Evolutionary conservation across 129 eudicot genomes (phyloP).

Genomic region (Tanacetum coccineum): DNA sequence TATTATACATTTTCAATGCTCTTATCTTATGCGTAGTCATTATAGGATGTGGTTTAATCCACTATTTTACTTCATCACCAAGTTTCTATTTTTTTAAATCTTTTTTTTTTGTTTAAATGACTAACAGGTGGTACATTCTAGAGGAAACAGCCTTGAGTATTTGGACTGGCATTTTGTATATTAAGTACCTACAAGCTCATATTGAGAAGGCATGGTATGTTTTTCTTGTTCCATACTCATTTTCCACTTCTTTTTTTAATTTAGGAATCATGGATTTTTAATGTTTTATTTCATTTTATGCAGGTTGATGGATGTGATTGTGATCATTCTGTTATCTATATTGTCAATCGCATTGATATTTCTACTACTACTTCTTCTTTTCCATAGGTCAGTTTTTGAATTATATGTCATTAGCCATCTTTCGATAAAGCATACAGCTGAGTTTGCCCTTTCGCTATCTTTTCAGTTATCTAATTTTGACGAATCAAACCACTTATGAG

Average conservation of each 20-base stretch:
- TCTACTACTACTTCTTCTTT: conserved; percentile 78
- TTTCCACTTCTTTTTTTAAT: conserved; percentile 14
- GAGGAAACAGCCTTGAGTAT: conserved; percentile 83
- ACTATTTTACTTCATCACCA: background rate
- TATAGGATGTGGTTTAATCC: background rate
- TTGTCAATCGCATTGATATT: conserved; percentile 63
- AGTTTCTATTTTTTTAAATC: background rate
- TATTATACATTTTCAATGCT: too few species aligned
- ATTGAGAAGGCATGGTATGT: conserved; percentile 75
- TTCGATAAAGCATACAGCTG: conserved; percentile 1
- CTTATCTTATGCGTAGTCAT: too few species aligned
- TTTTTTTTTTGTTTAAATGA: conserved; percentile 17
- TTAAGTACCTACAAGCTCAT: conserved; percentile 61
- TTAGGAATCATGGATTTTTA: background rate
- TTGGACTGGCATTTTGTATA: conserved; percentile 86
- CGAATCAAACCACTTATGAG: conserved; percentile 96
- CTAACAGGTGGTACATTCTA: conserved; percentile 83
- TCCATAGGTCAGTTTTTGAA: conserved; percentile 60
- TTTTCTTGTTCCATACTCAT: conserved; percentile 4
- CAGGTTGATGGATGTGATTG: conserved; percentile 79
- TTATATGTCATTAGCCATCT: too few species aligned
- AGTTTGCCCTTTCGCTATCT: conserved; percentile 14
- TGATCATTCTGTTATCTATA: conserved; percentile 58
- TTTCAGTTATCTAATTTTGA: conserved; percentile 69
- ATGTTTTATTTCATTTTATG: conserved; percentile 13